Base-by-base conservation (phyloP, 2,329 filamentous ascomycete genomes). In the Botryosphaeria agaves region DNA sequence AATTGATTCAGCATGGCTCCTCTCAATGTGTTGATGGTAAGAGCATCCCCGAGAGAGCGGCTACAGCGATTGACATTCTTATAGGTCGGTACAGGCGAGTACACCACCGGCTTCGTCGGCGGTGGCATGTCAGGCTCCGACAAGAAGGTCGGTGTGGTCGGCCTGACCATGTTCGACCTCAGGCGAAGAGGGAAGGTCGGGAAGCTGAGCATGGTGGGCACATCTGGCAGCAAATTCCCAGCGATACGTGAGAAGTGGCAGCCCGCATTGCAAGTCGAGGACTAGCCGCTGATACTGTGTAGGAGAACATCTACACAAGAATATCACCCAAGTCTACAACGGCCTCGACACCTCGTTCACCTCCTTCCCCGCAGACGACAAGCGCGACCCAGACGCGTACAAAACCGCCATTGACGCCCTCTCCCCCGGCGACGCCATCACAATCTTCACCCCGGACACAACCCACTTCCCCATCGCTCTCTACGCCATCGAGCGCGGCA, bases 131-230 rank as follows among this genome's bases (percentile, higher is more conserved):
- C 83, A 3, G 76, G 70, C 7, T 92, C 83, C 29, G 87, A 94
- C 65, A 94, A 94, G 63, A 94, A 94, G 56, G 79, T 94, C 29
- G 85, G 87, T 34, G 87, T 94, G 7, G 85, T 94, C 12, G 85
- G 81, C 24, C 61, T 94, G 51, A 87, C 81, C 15, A 64, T 93
- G 41, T 92, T 93, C 53, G 85, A 93, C 52, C 65, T 94, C 40
- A 74, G 85, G 36, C 69, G 84, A 38, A 69, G 85, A 51, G 84
- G 85, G 43, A 93, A 93, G 57, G 85, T 94, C 15, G 76, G 71
- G 43, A 72, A 79, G 36, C 62, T 94, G 45, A 73, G 72, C 46
- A 94, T 94, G 85, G 85, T 81, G 14, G 87, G 85, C 32, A 81
- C 82, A 32, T 84, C 81, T 36, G 87, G 85, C 38, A 69, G 67